Conservation (phyloP, 805 yeast species). For the Barnettozyma pratensis region DNA sequence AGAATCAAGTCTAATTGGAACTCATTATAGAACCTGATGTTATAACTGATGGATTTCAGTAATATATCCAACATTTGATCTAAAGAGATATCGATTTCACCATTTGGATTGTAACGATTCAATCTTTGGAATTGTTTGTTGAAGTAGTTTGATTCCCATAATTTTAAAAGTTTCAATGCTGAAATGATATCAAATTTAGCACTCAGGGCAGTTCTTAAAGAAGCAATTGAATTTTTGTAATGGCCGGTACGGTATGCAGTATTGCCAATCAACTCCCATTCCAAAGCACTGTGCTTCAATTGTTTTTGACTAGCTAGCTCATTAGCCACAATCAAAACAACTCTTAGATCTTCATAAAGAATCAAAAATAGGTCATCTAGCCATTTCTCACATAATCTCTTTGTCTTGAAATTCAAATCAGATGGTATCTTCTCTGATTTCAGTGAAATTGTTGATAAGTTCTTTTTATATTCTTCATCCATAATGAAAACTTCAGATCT, state of each 20-base stretch:
- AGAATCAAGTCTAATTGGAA: constrained; percentile 39
- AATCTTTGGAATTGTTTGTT: constrained; percentile 13
- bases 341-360: constrained; percentile 58
- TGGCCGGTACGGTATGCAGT: constrained; percentile 44
- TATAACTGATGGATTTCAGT: constrained; percentile 53
- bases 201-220: constrained; percentile 47
- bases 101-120: constrained; percentile 15
- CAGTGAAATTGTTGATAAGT: constrained; percentile 20
- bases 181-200: constrained; percentile 63
- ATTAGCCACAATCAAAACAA: constrained; percentile 29
- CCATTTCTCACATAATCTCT: constrained; percentile 73
- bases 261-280: constrained; percentile 70
- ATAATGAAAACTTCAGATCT: constrained; percentile 76
- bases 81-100: constrained; percentile 20
- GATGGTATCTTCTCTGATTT: constrained; percentile 7
- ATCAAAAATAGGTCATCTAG: constrained; percentile 68
- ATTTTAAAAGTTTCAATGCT: constrained; percentile 42
- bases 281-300: constrained; percentile 53
- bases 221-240: constrained; percentile 44
- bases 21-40: constrained; percentile 60
- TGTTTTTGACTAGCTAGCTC: constrained; percentile 21
- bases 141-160: constrained; percentile 25
- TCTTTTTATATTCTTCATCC: constrained; percentile 59
- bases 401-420: constrained; percentile 23
- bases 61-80: constrained; percentile 39